Conservation (phyloP, 2,329 filamentous ascomycete genomes). For the Neonectria magnoliae region DNA sequence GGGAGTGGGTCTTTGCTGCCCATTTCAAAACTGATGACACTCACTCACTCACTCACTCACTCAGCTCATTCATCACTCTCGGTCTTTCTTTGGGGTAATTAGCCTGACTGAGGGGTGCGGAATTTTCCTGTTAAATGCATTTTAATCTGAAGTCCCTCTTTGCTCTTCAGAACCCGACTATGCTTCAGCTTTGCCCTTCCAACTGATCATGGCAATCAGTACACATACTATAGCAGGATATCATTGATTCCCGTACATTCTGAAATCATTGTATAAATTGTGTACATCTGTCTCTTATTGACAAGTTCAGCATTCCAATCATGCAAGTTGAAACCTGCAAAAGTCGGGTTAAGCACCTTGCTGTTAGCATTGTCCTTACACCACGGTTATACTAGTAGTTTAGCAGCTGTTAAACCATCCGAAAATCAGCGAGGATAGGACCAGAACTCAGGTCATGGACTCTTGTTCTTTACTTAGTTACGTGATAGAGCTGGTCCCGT, state of each 20-base stretch:
- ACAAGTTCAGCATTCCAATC: no score
- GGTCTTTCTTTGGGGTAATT: no score
- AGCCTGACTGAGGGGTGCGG: no score
- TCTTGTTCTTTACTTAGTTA: background rate
- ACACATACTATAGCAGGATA: no score
- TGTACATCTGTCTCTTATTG: no score
- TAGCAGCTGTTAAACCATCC: background rate
- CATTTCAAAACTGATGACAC: background rate
- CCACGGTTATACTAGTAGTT: background rate
- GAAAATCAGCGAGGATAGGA: background rate
- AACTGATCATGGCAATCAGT: no score
- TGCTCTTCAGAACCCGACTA: background rate
- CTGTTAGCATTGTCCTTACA: background rate
- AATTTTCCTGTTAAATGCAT: background rate
- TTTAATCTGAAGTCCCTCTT: background rate
- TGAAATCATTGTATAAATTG: no score
- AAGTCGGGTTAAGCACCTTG: background rate
- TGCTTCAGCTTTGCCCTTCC: no score
- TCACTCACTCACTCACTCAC: background rate
- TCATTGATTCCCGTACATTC: no score
- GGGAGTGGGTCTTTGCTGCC: conserved; percentile 24
- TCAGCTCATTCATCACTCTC: no score
- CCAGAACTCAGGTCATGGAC: background rate
- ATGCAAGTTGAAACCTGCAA: no score
- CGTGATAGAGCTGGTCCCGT: background rate